Base-by-base conservation (phyloP, 2,329 filamentous ascomycete species). In the Aspergillus chevalieri region DNA sequence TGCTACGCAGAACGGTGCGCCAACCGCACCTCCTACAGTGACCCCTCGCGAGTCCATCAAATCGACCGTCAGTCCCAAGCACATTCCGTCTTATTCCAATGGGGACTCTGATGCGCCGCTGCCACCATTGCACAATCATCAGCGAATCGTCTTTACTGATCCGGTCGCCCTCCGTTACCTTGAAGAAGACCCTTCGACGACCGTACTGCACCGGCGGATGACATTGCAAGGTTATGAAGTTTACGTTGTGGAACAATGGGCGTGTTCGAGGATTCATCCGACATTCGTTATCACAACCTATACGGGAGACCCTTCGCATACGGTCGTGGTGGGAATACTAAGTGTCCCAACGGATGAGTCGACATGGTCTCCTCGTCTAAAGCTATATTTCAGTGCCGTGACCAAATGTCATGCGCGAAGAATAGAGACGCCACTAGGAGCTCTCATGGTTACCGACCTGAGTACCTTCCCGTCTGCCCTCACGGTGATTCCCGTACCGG, bases 201-300 rank as follows among this genome's bases (percentile, higher is more conserved):
- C 77, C 3, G 83, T 95, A 6, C 76, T 95, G 55, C 82, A 91
- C 58, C 84, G 86, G 47, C 82, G 83, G 48, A 78, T 79, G 45
- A 75, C 80, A 45, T 78, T 98, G 5, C 74, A 81, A 52, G 92
- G 92, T 57, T 97, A 96, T 70, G 91, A 97, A 68, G 78, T 92
- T 53, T 97, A 97, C 69, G 74, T 97, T 14, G 89, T 97, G 56
- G 93, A 97, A 68, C 93, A 98, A 76, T 98, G 93, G 93, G 89
- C 89, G 5, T 96, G 91, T 69, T 96, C 92, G 10, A 83, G 93
- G 47, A 80, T 84, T 49, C 89, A 94, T 54, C 92, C 92, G 1
- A 96, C 92, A 14, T 87, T 95, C 55, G 82, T 95, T 45, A 94
- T 97, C 56, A 87, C 87, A 39, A 95, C 91, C 3, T 96, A 93